phyloP scores from a whole-genome alignment of 2,329 filamentous ascomycete genomes.

The Phaeosphaeriaceae sp. region DNA sequence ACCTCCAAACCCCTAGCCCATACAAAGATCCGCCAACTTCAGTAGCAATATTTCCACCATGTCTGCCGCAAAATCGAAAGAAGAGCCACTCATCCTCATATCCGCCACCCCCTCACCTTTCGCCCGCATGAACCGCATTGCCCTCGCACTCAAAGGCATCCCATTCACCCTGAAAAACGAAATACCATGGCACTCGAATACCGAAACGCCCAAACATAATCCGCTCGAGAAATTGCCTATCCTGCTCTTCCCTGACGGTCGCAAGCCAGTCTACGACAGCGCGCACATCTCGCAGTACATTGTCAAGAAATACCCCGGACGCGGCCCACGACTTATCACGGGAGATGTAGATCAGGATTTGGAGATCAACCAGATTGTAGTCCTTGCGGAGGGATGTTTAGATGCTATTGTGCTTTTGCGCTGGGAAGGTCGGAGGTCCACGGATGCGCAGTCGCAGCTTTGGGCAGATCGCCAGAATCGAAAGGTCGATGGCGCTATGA shows the following conservation, averaged over 20 bases:
- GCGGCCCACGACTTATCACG: constrained; percentile 13
- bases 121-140: constrained; percentile 52
- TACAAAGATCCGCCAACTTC: too few species aligned
- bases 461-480: constrained; percentile 21
- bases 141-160: constrained; percentile 48
- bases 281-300: constrained; percentile 26
- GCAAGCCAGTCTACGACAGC: constrained; percentile 20
- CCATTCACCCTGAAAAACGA: constrained; percentile 52
- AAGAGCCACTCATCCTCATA: constrained; percentile 20
- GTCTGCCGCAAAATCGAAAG: background rate
- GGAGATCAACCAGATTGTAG: constrained; percentile 19
- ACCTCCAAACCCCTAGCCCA: too few species aligned
- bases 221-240: constrained; percentile 52
- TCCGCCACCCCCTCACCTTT: constrained; percentile 49
- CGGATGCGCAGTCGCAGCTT: constrained; percentile 9
- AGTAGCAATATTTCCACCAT: background rate
- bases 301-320: constrained; percentile 19
- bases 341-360: constrained; percentile 15
- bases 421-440: constrained; percentile 16
- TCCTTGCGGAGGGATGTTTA: constrained; percentile 20
- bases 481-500: constrained; percentile 20
- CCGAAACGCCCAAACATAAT: constrained; percentile 49
- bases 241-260: constrained; percentile 34
- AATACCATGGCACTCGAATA: constrained; percentile 52
- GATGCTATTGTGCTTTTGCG: constrained; percentile 22